Evolutionary conservation across 1,139 yeast species (phyloP).

Genomic region (Kodamaea fungicola): DNA sequence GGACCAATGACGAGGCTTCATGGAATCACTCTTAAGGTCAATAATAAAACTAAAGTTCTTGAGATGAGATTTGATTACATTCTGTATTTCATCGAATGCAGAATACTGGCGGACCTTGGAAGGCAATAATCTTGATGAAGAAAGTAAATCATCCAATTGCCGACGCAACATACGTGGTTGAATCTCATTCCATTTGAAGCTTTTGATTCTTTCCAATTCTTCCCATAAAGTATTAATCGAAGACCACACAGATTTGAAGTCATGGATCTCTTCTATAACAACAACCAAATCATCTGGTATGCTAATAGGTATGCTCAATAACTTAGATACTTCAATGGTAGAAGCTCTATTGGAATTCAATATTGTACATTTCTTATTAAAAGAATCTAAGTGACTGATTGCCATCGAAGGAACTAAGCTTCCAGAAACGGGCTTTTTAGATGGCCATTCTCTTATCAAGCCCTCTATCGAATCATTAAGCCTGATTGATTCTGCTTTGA

Average conservation of each 20-base stretch:
- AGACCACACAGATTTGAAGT: conserved; percentile 64
- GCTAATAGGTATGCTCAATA: conserved; percentile 37
- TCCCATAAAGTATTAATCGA: conserved; percentile 56
- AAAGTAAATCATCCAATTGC: conserved; percentile 50
- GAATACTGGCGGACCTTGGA: conserved; percentile 61
- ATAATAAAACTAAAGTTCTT: conserved; percentile 38
- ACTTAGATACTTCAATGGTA: conserved; percentile 39
- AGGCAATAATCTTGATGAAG: conserved; percentile 52
- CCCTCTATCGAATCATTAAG: conserved; percentile 29
- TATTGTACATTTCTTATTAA: conserved; percentile 30
- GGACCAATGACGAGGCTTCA: conserved; percentile 72
- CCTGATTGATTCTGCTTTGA: conserved; percentile 40
- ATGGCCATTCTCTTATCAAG: conserved; percentile 43
- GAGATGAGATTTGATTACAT: conserved; percentile 38
- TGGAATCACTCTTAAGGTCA: conserved; percentile 54
- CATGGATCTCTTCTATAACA: conserved; percentile 50
- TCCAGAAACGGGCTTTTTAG: conserved; percentile 48
- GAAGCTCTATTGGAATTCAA: conserved; percentile 17
- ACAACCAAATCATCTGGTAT: conserved; percentile 26
- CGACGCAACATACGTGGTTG: conserved; percentile 47
- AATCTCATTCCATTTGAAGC: conserved; percentile 49
- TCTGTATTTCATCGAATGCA: conserved; percentile 62
- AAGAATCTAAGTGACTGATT: conserved; percentile 38
- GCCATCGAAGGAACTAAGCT: conserved; percentile 49
- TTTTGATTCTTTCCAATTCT: conserved; percentile 43